Base-by-base conservation (phyloP, 2,329 filamentous ascomycete species). In the Colletotrichum spaethianum region DNA sequence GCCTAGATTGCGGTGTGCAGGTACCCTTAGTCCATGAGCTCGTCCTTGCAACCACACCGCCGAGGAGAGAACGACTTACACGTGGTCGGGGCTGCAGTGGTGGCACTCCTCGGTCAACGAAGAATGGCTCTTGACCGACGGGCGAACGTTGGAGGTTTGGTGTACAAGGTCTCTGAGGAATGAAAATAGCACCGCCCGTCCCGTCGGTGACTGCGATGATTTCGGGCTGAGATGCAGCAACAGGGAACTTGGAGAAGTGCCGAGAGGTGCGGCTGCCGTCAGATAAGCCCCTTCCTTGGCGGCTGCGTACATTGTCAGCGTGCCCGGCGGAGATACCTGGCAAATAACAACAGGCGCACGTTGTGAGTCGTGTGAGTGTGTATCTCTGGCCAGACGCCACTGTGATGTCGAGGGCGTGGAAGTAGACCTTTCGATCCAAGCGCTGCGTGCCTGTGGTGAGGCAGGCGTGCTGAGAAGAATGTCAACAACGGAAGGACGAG, bases 201-300 rank as follows among this genome's bases (percentile, higher is more conserved):
- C 53, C 12, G 63, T 61, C 33, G 48, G 42, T 12, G 23, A 42
- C n/a, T 26, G 44, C 53, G 26, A 66, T 46, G 56, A 50, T 42
- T 26, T 72, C 52, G 52, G 63, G 69, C 56, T 63, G 64, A 57
- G 69, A 59, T 62, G 64, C 68, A 68, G 56, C 63, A 57, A 26
- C 36, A 44, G 38, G 33, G 44, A 26, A 56, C 8, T 12, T 72
- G 12, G 18, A 53, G 59, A 55, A 63, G 56, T 72, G 69, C 69
- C 69, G 69, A 69, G 59, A 67, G 42, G 57, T 72, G 64, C 69
- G 64, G 69, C 57, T 71, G 44, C 40, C 48, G 63, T 70, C 55
- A 70, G 63, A 71, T 56, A 71, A 57, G 68, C 63, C 68, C 55
- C 40, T 62, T 67, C 56, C 67, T 70, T 70, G 67, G 62, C 62